Percentiles rank a stretch among this genome's conserved stretches.
These are phyloP conservation scores for Nosema muscidifuracis DNA, from an alignment of 371 early-diverging fungal genomes.

Conservation along the genomic window DNA sequence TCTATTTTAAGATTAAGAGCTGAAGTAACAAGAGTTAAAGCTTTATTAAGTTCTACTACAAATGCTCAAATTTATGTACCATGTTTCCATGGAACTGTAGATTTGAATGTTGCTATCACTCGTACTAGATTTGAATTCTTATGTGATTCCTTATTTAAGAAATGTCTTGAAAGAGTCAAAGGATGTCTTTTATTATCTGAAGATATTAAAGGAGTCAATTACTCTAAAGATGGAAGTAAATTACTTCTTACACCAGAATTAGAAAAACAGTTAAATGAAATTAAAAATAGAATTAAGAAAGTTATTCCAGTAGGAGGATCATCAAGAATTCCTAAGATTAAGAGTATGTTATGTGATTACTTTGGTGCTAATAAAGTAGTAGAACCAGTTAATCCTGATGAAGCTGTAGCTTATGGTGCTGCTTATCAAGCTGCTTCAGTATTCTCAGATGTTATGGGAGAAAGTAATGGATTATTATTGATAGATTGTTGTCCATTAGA, in stretches of 20 bases:
- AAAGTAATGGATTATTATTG: constrained; percentile 32
- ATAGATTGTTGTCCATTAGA: constrained; percentile 57
- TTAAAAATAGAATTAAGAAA: constrained; percentile 38
- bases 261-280: constrained; percentile 11
- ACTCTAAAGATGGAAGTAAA: constrained; percentile 40
- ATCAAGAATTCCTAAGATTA: constrained; percentile 61
- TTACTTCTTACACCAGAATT: constrained; percentile 40
- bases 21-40: constrained; percentile 54
- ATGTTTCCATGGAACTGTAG: constrained; percentile 67
- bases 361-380: constrained; percentile 51
- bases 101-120: constrained; percentile 64
- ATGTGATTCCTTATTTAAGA: constrained; percentile 45
- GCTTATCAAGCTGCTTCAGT: constrained; percentile 53
- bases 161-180: constrained; percentile 37
- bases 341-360: constrained; percentile 49
- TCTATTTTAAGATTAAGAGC: constrained; percentile 53
- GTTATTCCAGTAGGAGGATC: constrained; percentile 63
- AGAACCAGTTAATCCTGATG: constrained; percentile 59
- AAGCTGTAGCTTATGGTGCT: constrained; percentile 62
- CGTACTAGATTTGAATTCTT: constrained; percentile 48
- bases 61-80: constrained; percentile 78
- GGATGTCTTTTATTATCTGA: constrained; percentile 24
- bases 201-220: constrained; percentile 15
- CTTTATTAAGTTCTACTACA: constrained; percentile 71
- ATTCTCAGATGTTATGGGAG: constrained; percentile 39